Base-by-base conservation (phyloP, 169 alveolate genomes). In the Plasmodium falciparum region DNA sequence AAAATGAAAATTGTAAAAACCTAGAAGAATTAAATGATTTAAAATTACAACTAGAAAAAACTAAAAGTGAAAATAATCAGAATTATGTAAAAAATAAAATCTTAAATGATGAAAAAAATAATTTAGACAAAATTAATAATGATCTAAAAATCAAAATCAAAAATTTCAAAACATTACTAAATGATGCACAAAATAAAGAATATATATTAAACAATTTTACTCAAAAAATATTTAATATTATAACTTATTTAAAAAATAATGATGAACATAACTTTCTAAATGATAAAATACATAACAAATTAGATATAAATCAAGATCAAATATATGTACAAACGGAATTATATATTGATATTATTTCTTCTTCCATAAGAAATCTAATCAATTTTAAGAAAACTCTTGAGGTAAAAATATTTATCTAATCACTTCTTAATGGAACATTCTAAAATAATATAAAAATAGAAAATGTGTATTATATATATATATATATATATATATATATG, bases 1-100 rank as follows among this genome's bases (percentile, higher is more conserved):
- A 78, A 66, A 65, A 52, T 66, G 89, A 78, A 13, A 70, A 59
- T 26, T 12, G 26, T 24, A 78, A 59, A 66, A 52, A 49, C 13
- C 2, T 78, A 24, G 66, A 78, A 7, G 89, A 78, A 50, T 26
- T 78, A 45, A 70, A 78, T 50, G 75, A 78, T 26, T 33, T 78
- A 50, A 78, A 58, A 66, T 5, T 50, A 13, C 61, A 78, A 12
- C 24, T 78, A 71, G 71, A 78, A 49, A 78, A 65, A 58, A 50
- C 9, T 7, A 66, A 24, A 65, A 26, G n/a, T 59, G 58, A n/a
- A 52, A 24, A 59, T 13, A 52, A 47, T 58, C 13, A 66, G 47
- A 59, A 52, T 43, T 22, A 78, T 20, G 20, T 65, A 12, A 78
- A 58, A 70, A 65, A 78, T 47, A 78, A 78, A 52, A 13, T 78